Evolutionary conservation across 495 filamentous ascomycete species (phyloP).

Genomic region (Tuber magnatum): DNA sequence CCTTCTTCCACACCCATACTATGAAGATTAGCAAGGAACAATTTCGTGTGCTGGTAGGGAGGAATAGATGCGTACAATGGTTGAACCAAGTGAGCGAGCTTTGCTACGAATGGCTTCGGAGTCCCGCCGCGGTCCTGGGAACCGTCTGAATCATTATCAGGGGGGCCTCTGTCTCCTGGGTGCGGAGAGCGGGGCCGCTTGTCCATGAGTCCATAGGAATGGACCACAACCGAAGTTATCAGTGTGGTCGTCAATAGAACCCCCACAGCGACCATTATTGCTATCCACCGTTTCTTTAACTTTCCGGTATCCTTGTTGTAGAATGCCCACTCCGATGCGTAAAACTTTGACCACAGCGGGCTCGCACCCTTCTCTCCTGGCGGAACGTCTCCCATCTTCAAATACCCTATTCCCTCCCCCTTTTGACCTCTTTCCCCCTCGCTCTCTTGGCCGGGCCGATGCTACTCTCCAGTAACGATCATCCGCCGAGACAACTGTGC

Average conservation of each 20-base stretch:
- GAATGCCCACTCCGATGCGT: neutral
- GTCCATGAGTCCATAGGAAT: neutral
- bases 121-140: neutral
- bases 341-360: neutral
- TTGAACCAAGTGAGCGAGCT: neutral
- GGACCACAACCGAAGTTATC: neutral
- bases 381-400: neutral
- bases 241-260: neutral
- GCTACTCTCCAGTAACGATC: neutral
- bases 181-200: neutral
- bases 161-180: neutral
- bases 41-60: neutral
- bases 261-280: neutral
- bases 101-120: neutral
- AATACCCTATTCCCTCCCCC: too few relatives aligned
- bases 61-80: neutral
- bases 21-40: slow-evolving; percentile 7
- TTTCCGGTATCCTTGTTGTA: neutral
- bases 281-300: neutral
- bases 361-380: neutral
- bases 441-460: neutral
- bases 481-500: neutral
- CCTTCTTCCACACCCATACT: slow-evolving; percentile 45
- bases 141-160: neutral
- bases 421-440: too few relatives aligned